These are phyloP conservation scores for Agaricales sp. DNA, from an alignment of 1,284 basidiomycete genomes.

Conservation along the genomic window DNA sequence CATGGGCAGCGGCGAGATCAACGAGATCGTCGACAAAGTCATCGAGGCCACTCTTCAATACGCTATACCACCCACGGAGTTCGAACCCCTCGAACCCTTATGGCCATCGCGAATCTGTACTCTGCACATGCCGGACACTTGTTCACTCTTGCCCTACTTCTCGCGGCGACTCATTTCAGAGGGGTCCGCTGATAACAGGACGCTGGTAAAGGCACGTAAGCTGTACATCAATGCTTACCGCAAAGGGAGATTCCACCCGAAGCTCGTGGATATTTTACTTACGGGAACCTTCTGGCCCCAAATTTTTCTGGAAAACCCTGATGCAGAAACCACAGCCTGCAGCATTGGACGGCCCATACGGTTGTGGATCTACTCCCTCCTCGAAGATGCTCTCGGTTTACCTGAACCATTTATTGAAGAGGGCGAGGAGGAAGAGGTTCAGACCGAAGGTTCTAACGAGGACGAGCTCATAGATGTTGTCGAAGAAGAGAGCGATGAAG, in stretches of 20 bases:
- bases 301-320: constrained; percentile 69
- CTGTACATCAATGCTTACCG: constrained; percentile 57
- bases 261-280: constrained; percentile 46
- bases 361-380: constrained; percentile 56
- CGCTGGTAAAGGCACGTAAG: constrained; percentile 24
- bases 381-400: constrained; percentile 58
- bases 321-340: constrained; percentile 50
- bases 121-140: constrained; percentile 43
- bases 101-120: constrained; percentile 48
- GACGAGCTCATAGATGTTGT: constrained; percentile 56
- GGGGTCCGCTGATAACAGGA: constrained; percentile 16
- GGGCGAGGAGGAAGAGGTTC: constrained; percentile 13
- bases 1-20: constrained; percentile 51
- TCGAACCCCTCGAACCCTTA: constrained; percentile 23
- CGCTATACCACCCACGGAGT: constrained; percentile 41
- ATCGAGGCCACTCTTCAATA: constrained; percentile 69
- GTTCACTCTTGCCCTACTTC: constrained; percentile 41
- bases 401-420: constrained; percentile 22
- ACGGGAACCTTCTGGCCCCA: constrained; percentile 60
- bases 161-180: constrained; percentile 32
- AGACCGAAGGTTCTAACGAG: constrained; percentile 21
- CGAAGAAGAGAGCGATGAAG: constrained; percentile 22
- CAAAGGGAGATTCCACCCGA: constrained; percentile 43
- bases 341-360: constrained; percentile 54
- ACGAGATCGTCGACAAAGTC: constrained; percentile 52